Percentiles rank a stretch among this genome's conserved stretches.
phyloP scores from a whole-genome alignment of 768 basidiomycete species.

The Mycena vulgaris region DNA sequence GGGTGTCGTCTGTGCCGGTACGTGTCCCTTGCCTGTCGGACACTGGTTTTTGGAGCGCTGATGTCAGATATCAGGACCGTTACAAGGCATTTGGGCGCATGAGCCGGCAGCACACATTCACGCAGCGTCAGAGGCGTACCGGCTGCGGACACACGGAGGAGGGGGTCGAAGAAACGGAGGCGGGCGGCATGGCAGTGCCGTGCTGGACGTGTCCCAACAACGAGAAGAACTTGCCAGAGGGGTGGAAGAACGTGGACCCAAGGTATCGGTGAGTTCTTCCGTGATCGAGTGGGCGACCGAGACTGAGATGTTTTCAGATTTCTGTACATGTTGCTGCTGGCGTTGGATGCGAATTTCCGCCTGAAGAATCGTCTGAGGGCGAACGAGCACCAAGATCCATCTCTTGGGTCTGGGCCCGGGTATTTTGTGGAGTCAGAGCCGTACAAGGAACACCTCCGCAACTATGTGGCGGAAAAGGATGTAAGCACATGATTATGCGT shows the following conservation, averaged over 20 bases:
- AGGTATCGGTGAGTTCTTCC: not conserved
- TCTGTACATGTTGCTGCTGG: slow-evolving; percentile 29
- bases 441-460: slow-evolving; percentile 18
- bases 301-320: slow-evolving; percentile 4
- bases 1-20: not conserved
- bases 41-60: not conserved
- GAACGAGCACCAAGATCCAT: slow-evolving; percentile 35
- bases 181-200: slow-evolving; percentile 20
- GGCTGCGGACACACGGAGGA: slow-evolving; percentile 9
- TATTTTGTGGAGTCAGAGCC: slow-evolving; percentile 31
- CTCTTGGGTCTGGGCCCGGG: slow-evolving; percentile 26
- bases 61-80: slow-evolving; percentile 15
- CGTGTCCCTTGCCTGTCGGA: not conserved
- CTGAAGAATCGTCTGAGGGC: slow-evolving; percentile 31
- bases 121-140: not conserved
- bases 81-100: slow-evolving; percentile 16
- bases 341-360: slow-evolving; percentile 42
- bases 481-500: not conserved
- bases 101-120: not conserved
- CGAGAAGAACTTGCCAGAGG: slow-evolving; percentile 37
- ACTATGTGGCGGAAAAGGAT: slow-evolving; percentile 23
- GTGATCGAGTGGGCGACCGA: not conserved
- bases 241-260: slow-evolving; percentile 28
- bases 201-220: slow-evolving; percentile 44
- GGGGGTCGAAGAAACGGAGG: not conserved